Percentiles rank a stretch among this genome's conserved stretches.
phyloP scores from a whole-genome alignment of 345 rosid species.

The Dipteronia sinensis region DNA sequence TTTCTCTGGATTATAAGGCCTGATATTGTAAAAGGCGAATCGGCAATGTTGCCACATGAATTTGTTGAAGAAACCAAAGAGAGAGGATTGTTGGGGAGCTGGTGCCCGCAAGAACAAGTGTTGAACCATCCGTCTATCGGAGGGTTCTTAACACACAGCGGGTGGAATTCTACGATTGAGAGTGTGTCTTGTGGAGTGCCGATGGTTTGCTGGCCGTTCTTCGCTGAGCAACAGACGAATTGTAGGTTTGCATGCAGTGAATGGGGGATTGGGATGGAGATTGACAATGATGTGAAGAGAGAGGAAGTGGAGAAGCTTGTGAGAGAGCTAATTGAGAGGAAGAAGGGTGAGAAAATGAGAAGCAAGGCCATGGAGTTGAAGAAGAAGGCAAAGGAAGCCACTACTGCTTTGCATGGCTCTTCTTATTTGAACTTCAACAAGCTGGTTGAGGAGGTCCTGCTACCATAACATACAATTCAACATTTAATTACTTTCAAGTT shows the following conservation, averaged over 20 bases:
- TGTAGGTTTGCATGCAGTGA: background rate
- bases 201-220: background rate
- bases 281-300: conserved; percentile 4
- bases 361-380: background rate
- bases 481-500: background rate
- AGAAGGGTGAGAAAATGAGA: background rate
- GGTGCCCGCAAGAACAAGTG: background rate
- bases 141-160: background rate
- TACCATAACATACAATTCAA: background rate
- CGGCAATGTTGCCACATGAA: background rate
- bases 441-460: background rate
- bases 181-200: background rate
- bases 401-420: background rate
- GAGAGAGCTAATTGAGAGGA: background rate
- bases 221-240: background rate
- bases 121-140: background rate
- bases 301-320: background rate
- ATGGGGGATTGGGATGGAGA: background rate
- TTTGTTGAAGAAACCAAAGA: background rate
- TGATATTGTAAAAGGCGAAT: background rate
- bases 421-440: background rate
- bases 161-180: background rate
- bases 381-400: background rate
- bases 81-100: background rate
- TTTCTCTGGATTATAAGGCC: background rate